Percentiles rank a stretch among this genome's conserved stretches.
phyloP scores from a whole-genome alignment of 805 yeast genomes.

The Wickerhamiella dianesei region DNA sequence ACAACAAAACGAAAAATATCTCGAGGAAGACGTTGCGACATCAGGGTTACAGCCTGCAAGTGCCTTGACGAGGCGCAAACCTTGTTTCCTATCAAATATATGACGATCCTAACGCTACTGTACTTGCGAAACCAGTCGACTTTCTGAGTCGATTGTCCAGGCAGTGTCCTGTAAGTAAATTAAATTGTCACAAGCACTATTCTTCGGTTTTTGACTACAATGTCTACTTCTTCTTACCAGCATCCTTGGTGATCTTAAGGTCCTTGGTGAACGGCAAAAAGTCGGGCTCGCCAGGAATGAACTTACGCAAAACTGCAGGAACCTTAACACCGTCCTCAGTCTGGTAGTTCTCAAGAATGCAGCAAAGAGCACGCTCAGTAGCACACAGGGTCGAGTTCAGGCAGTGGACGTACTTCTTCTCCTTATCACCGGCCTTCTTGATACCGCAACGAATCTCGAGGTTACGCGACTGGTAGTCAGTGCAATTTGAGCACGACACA shows the following conservation, averaged over 20 bases:
- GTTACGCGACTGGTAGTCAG: constrained; percentile 97
- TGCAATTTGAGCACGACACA: constrained; percentile 97
- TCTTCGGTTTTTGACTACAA: neutral
- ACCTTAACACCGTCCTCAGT: constrained; percentile 87
- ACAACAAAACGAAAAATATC: no score
- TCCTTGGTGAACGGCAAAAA: constrained; percentile 83
- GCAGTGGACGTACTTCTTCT: constrained; percentile 97
- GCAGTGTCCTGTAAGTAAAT: no score
- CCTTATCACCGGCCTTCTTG: constrained; percentile 85
- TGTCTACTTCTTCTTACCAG: constrained; percentile 9
- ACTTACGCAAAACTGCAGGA: constrained; percentile 91
- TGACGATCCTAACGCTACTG: no score
- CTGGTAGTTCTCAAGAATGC: constrained; percentile 95
- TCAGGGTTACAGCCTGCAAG: no score
- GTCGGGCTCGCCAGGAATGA: constrained; percentile 97
- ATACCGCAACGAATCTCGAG: constrained; percentile 98
- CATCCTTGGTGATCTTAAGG: constrained; percentile 28
- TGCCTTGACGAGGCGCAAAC: no score
- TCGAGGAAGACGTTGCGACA: no score
- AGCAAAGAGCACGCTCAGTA: constrained; percentile 95
- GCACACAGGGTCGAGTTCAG: constrained; percentile 95
- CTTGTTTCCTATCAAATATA: no score
- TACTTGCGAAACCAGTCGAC: no score
- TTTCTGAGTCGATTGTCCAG: no score
- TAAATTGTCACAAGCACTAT: neutral